Evolutionary conservation across 176 grass and related monocot genomes (phyloP).

Genomic region (Eragrostis curvula): DNA sequence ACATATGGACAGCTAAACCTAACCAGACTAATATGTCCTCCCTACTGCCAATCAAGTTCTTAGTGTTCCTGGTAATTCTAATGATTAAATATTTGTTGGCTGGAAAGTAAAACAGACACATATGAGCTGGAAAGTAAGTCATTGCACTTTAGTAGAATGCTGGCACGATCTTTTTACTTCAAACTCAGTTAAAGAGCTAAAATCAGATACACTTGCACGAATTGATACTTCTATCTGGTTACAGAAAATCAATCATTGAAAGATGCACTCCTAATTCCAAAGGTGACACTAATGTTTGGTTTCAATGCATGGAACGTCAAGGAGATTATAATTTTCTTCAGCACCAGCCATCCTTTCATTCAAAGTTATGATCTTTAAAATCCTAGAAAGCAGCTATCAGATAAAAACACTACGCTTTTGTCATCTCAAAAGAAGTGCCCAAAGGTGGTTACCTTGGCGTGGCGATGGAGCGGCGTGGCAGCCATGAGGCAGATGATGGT

Average conservation of each 20-base stretch:
- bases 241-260: background rate
- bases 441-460: slow-evolving; percentile 65
- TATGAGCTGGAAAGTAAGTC: background rate
- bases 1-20: background rate
- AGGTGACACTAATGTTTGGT: background rate
- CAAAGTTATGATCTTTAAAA: background rate
- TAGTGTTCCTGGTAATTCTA: too few relatives aligned
- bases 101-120: background rate
- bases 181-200: background rate
- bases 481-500: slow-evolving; percentile 99
- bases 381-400: background rate
- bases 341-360: background rate
- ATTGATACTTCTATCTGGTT: background rate
- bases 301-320: background rate
- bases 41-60: slow-evolving; percentile 1
- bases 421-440: background rate
- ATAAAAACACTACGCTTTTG: background rate
- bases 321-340: background rate
- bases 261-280: background rate
- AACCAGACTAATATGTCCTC: background rate
- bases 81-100: background rate
- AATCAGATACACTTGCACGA: background rate
- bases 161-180: background rate
- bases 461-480: slow-evolving; percentile 88
- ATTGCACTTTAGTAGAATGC: background rate